Conservation (phyloP, 345 rosid species). For the Punica granatum region DNA sequence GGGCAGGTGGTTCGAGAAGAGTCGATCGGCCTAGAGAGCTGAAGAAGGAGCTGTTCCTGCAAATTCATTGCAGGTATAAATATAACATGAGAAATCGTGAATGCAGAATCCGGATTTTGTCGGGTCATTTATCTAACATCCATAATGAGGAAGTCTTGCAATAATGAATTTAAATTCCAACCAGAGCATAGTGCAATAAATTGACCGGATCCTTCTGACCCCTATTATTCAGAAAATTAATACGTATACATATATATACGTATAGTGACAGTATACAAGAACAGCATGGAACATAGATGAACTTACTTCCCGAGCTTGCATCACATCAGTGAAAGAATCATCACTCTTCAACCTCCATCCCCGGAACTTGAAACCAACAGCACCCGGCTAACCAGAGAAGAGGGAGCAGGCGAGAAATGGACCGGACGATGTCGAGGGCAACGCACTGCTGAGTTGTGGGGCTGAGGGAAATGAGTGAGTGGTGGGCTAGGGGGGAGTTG, state of each 20-base stretch:
- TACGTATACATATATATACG: too few relatives aligned
- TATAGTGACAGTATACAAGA: neutral
- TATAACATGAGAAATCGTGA: neutral
- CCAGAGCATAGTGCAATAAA: too few relatives aligned
- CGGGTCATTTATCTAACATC: neutral
- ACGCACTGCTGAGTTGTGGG: too few relatives aligned
- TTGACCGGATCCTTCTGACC: too few relatives aligned
- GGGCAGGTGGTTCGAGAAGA: neutral
- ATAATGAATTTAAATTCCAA: too few relatives aligned
- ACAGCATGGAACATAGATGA: neutral
- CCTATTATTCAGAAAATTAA: too few relatives aligned
- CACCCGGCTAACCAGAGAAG: neutral
- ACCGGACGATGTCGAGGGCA: too few relatives aligned
- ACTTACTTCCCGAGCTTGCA: neutral
- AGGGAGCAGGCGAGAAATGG: neutral
- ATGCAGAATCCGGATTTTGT: neutral
- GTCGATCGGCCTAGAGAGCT: neutral
- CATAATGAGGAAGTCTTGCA: too few relatives aligned
- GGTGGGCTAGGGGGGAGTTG: neutral
- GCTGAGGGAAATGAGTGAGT: neutral
- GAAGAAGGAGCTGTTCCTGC: conserved; percentile 13
- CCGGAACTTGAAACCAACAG: neutral
- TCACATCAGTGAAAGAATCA: neutral
- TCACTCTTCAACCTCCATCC: neutral
- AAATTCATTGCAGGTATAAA: neutral